phyloP scores from a whole-genome alignment of 225 moss, liverwort and hornwort species.

The Anthoceros angustus region DNA sequence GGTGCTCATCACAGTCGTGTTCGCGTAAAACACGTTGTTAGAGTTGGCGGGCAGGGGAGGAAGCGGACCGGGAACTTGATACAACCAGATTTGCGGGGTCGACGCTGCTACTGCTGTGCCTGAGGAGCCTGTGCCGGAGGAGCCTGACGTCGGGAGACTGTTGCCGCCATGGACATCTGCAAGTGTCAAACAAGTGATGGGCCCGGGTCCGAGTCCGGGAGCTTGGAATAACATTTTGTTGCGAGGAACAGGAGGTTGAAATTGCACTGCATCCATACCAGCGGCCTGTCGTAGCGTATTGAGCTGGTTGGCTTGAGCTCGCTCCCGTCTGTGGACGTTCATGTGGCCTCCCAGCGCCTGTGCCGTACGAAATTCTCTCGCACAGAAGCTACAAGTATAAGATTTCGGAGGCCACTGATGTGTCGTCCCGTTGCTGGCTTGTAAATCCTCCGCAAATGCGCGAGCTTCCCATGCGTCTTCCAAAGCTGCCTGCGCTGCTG shows the following conservation, averaged over 20 bases:
- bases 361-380: conserved; percentile 43
- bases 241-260: neutral
- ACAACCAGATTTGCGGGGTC: too few relatives aligned
- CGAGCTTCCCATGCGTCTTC: conserved; percentile 53
- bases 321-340: conserved; percentile 53
- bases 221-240: too few relatives aligned
- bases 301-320: conserved; percentile 24
- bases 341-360: conserved; percentile 62
- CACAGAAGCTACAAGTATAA: conserved; percentile 51
- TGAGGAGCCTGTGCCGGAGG: too few relatives aligned
- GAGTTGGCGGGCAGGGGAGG: too few relatives aligned
- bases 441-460: conserved; percentile 46
- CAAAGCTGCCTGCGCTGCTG: conserved; percentile 13
- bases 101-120: too few relatives aligned
- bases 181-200: too few relatives aligned
- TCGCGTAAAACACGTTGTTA: too few relatives aligned
- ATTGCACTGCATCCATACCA: neutral
- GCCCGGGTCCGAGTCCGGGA: too few relatives aligned
- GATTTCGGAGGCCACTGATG: conserved; percentile 54
- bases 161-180: too few relatives aligned
- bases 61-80: too few relatives aligned
- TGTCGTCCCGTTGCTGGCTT: conserved; percentile 18
- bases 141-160: too few relatives aligned
- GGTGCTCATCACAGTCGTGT: too few relatives aligned
- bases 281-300: neutral